Conservation (phyloP, 169 alveolate genomes). For the Plasmodium coatneyi region DNA sequence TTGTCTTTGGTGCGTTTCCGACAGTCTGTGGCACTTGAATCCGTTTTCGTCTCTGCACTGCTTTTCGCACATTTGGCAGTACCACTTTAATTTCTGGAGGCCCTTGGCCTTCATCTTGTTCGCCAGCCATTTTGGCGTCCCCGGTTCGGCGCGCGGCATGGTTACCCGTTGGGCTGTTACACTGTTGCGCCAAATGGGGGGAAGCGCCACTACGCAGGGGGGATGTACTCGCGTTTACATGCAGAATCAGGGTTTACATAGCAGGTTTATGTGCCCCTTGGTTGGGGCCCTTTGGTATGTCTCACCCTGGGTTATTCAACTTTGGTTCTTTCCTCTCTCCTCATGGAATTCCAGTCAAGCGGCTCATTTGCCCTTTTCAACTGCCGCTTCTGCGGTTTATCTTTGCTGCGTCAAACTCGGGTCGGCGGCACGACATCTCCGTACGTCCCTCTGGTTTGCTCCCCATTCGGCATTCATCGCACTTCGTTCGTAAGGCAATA, state of each 20-base stretch:
- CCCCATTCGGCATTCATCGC: neutral
- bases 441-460: neutral
- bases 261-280: neutral
- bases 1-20: conserved; percentile 94
- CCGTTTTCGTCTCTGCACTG: conserved; percentile 97
- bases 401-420: neutral
- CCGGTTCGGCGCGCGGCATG: conserved; percentile 93
- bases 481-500: neutral
- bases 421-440: neutral
- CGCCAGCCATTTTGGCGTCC: conserved; percentile 95
- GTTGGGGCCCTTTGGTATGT: neutral
- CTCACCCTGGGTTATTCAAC: neutral
- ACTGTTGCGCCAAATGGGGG: neutral
- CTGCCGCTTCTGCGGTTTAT: neutral
- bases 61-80: conserved; percentile 96
- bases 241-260: neutral
- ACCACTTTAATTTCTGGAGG: conserved; percentile 94
- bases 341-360: neutral
- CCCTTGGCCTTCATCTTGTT: conserved; percentile 95
- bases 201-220: neutral
- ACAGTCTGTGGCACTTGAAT: conserved; percentile 94
- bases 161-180: neutral
- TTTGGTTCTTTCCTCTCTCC: neutral
- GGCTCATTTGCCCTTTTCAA: neutral
- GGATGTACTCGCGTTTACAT: neutral